Conservation (phyloP, 352 stramenopile species). For the Globisporangium cystogenes region DNA sequence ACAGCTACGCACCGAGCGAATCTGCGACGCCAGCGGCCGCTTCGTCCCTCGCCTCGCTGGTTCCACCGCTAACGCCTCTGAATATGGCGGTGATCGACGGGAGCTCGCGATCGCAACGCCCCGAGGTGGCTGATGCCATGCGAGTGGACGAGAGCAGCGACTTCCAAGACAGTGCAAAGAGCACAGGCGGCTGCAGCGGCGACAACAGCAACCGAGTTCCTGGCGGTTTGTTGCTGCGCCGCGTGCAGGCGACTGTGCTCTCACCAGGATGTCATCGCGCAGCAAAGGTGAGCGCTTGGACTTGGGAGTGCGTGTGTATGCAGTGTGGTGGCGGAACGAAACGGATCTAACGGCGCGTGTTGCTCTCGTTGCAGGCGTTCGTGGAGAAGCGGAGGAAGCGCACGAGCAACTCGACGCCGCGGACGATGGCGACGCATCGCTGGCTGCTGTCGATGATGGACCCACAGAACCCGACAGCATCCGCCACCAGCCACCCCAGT, state of each 20-base stretch:
- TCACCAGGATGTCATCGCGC: slow-evolving; percentile 44
- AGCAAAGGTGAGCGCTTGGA: slow-evolving; percentile 49
- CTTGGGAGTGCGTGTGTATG: background rate
- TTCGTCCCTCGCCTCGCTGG: background rate
- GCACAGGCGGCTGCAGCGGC: background rate
- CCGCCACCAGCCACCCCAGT: background rate
- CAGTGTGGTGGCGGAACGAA: too few relatives aligned
- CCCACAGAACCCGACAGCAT: background rate
- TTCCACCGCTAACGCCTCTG: slow-evolving; percentile 7
- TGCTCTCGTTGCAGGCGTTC: slow-evolving; percentile 30
- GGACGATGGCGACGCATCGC: slow-evolving; percentile 55
- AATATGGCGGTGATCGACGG: slow-evolving; percentile 24
- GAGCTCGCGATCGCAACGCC: background rate
- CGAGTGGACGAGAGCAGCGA: background rate
- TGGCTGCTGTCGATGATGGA: slow-evolving; percentile 60
- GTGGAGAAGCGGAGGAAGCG: slow-evolving; percentile 59
- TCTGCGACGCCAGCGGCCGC: background rate
- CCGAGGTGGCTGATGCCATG: background rate
- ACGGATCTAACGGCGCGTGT: background rate
- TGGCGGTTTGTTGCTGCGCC: slow-evolving; percentile 1
- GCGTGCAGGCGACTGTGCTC: slow-evolving; percentile 22
- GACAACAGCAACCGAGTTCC: background rate
- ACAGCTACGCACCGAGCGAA: background rate
- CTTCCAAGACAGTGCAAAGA: background rate
- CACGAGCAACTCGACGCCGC: slow-evolving; percentile 38